These are phyloP conservation scores for Trypethelium eluteriae DNA, from an alignment of 495 filamentous ascomycete species.

Conservation along the genomic window DNA sequence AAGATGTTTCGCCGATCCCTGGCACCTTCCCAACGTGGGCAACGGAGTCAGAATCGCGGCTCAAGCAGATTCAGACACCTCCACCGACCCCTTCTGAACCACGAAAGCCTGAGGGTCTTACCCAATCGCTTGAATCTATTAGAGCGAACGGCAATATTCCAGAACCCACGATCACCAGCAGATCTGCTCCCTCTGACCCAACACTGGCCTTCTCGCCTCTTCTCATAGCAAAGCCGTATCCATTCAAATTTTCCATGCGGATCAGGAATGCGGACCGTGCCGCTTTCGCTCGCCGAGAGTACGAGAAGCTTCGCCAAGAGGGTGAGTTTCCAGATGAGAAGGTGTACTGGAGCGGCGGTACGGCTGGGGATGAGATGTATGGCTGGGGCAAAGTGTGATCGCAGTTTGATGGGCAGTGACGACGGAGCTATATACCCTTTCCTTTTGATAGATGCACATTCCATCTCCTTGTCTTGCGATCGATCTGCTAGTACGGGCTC, in stretches of 20 bases:
- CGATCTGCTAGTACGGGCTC: not conserved
- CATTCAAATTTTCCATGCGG: conserved; percentile 30
- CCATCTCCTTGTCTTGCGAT: not conserved
- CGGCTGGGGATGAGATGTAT: conserved; percentile 21
- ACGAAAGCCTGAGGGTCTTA: not conserved
- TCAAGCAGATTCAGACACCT: not conserved
- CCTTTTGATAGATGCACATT: not conserved
- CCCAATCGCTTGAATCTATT: not conserved
- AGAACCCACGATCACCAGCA: not conserved
- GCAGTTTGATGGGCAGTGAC: not conserved
- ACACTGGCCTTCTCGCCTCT: conserved; percentile 32
- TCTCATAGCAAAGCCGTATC: conserved; percentile 32
- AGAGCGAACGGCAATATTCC: conserved; percentile 1
- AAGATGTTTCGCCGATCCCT: not conserved
- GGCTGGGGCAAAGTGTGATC: conserved; percentile 32
- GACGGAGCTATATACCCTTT: not conserved
- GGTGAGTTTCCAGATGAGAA: conserved; percentile 25
- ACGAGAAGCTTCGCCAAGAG: conserved; percentile 18
- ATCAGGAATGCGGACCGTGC: conserved; percentile 24
- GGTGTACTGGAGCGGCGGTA: conserved; percentile 28
- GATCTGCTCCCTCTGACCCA: conserved; percentile 19
- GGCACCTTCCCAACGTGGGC: not conserved
- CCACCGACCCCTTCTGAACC: not conserved
- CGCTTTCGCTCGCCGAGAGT: conserved; percentile 22
- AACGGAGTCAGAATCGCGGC: not conserved